phyloP scores from a whole-genome alignment of 306 rosid species.

The Dalbergia cultrata region DNA sequence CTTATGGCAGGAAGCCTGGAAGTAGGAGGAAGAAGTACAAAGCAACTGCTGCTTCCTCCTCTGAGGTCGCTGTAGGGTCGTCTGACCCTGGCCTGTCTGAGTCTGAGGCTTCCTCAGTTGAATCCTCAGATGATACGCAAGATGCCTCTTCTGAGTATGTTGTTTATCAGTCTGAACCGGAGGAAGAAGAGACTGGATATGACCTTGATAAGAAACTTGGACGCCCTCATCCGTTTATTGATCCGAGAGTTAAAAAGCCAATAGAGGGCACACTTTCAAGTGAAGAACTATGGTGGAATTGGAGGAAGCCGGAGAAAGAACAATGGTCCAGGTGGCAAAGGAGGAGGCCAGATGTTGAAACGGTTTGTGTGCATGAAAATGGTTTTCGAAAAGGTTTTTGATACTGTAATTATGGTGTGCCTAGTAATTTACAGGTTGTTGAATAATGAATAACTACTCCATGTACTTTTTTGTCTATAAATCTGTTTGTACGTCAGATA shows the following conservation, averaged over 20 bases:
- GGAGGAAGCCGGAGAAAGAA: slow-evolving; percentile 90
- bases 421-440: not conserved
- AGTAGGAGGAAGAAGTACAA: slow-evolving; percentile 90
- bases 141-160: slow-evolving; percentile 76
- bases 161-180: slow-evolving; percentile 77
- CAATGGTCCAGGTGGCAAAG: slow-evolving; percentile 99
- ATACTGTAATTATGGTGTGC: not conserved
- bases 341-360: slow-evolving; percentile 90
- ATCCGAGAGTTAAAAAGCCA: slow-evolving; percentile 77
- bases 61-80: slow-evolving; percentile 49
- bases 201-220: slow-evolving; percentile 78
- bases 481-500: no score
- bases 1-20: slow-evolving; percentile 89
- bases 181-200: slow-evolving; percentile 70
- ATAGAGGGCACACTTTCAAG: slow-evolving; percentile 71
- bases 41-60: slow-evolving; percentile 57
- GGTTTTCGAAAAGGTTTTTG: not conserved
- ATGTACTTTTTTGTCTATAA: no score
- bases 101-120: slow-evolving; percentile 58
- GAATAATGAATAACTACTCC: no score
- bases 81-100: slow-evolving; percentile 54
- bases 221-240: slow-evolving; percentile 84
- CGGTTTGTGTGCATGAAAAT: slow-evolving; percentile 66
- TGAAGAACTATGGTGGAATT: slow-evolving; percentile 97
- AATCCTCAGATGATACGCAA: slow-evolving; percentile 64